phyloP scores from a whole-genome alignment of 768 basidiomycete genomes.

The Leucosporidium creatinivorum region DNA sequence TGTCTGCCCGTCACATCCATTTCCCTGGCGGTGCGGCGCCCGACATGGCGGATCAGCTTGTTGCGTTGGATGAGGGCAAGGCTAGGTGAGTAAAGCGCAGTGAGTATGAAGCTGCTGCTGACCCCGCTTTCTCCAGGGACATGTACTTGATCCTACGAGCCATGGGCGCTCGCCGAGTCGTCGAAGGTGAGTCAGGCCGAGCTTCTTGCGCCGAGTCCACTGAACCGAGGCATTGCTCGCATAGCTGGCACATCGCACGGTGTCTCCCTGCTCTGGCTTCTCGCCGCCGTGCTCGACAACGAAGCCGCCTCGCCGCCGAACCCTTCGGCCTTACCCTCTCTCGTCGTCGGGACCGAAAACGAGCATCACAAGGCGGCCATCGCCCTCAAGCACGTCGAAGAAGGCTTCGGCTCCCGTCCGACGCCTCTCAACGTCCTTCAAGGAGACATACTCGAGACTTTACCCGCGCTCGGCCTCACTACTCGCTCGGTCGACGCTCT shows the following conservation, averaged over 20 bases:
- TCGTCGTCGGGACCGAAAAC: conserved; percentile 33
- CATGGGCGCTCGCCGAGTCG: conserved; percentile 29
- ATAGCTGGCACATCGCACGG: conserved; percentile 34
- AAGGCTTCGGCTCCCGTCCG: conserved; percentile 16
- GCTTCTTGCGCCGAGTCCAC: too few species aligned
- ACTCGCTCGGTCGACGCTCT: conserved; percentile 21
- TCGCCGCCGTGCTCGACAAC: conserved; percentile 27
- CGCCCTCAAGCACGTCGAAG: conserved; percentile 25
- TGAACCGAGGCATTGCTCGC: too few species aligned
- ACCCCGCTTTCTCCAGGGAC: neutral
- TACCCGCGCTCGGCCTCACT: conserved; percentile 16
- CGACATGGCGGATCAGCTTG: conserved; percentile 28
- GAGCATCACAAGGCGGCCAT: conserved; percentile 26
- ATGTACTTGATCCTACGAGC: conserved; percentile 29
- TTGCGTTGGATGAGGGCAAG: conserved; percentile 36
- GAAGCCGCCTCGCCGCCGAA: neutral
- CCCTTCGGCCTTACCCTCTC: neutral
- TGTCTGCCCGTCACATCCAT: neutral
- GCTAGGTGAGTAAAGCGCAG: conserved; percentile 1
- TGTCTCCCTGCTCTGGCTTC: conserved; percentile 35
- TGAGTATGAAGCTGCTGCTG: too few species aligned
- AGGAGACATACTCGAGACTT: conserved; percentile 31
- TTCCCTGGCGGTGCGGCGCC: neutral
- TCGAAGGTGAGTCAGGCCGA: conserved; percentile 27
- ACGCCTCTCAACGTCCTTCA: conserved; percentile 23